phyloP scores from a whole-genome alignment of 2,329 filamentous ascomycete species.

The Phialocephala sp. region DNA sequence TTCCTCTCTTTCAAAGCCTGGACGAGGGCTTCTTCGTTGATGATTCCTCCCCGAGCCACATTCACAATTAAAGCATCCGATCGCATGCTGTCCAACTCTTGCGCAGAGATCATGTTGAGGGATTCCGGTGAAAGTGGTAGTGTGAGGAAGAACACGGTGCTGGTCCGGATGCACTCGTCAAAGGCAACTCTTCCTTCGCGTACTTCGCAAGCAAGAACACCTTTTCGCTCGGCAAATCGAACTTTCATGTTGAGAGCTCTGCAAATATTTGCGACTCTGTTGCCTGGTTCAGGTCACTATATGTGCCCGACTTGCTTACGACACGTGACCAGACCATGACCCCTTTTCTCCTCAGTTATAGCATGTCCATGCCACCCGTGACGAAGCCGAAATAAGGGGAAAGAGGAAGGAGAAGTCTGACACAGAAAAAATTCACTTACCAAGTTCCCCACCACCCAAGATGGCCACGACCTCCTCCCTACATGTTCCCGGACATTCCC shows the following conservation, averaged over 20 bases:
- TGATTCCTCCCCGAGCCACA: slow-evolving; percentile 42
- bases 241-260: slow-evolving; percentile 34
- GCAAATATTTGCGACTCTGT: slow-evolving; percentile 32
- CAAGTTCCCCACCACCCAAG: slow-evolving; percentile 38
- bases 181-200: slow-evolving; percentile 32
- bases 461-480: slow-evolving; percentile 39
- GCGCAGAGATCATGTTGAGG: slow-evolving; percentile 34
- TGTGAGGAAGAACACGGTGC: slow-evolving; percentile 35
- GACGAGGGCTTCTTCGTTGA: slow-evolving; percentile 41
- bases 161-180: slow-evolving; percentile 22
- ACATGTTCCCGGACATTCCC: slow-evolving; percentile 33
- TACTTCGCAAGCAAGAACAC: slow-evolving; percentile 4
- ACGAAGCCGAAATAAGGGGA: background rate
- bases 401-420: background rate
- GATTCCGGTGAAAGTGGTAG: slow-evolving; percentile 36
- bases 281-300: slow-evolving; percentile 20
- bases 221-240: slow-evolving; percentile 34
- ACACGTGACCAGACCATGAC: slow-evolving; percentile 12
- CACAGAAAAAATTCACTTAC: slow-evolving; percentile 25
- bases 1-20: slow-evolving; percentile 36
- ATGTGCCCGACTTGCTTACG: too few relatives aligned
- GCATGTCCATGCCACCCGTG: background rate
- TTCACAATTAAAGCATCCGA: slow-evolving; percentile 39
- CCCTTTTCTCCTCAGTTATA: slow-evolving; percentile 4
- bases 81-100: slow-evolving; percentile 36